These are phyloP conservation scores for Candida broadrunensis DNA, from an alignment of 805 yeast genomes.

Conservation along the genomic window DNA sequence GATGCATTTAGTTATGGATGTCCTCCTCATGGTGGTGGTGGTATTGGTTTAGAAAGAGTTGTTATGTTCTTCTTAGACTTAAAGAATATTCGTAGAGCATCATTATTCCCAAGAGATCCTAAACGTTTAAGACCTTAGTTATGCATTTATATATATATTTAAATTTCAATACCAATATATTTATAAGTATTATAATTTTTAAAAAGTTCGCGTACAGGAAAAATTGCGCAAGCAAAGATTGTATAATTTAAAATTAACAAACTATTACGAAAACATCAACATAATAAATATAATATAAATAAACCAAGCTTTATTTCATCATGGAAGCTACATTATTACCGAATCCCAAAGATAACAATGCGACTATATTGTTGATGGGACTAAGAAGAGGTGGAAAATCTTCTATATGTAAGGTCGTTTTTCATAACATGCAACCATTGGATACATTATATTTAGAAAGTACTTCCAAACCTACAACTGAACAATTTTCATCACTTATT, in stretches of 20 bases:
- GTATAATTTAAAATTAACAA: too few species aligned
- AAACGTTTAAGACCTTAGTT: constrained; percentile 79
- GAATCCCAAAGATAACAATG: constrained; percentile 54
- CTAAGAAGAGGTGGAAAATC: constrained; percentile 89
- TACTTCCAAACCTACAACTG: constrained; percentile 85
- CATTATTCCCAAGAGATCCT: constrained; percentile 99
- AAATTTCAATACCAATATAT: too few species aligned
- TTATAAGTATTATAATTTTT: too few species aligned
- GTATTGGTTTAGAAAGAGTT: constrained; percentile 98
- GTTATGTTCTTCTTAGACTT: constrained; percentile 97
- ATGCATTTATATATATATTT: too few species aligned
- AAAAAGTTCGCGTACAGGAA: too few species aligned
- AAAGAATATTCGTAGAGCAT: constrained; percentile 98
- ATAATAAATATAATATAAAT: too few species aligned
- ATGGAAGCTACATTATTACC: constrained; percentile 20
- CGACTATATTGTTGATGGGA: constrained; percentile 87
- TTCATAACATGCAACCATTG: constrained; percentile 93
- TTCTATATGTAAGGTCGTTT: constrained; percentile 92
- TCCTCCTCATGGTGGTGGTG: constrained; percentile 99
- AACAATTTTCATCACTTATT: constrained; percentile 77
- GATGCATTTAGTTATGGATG: constrained; percentile 94
- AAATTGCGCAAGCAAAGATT: too few species aligned
- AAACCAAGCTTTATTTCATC: neutral
- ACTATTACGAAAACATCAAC: too few species aligned
- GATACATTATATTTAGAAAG: constrained; percentile 89